Evolutionary conservation across 495 filamentous ascomycete species (phyloP).

Genomic region (Pyrenopolyporus hunteri): DNA sequence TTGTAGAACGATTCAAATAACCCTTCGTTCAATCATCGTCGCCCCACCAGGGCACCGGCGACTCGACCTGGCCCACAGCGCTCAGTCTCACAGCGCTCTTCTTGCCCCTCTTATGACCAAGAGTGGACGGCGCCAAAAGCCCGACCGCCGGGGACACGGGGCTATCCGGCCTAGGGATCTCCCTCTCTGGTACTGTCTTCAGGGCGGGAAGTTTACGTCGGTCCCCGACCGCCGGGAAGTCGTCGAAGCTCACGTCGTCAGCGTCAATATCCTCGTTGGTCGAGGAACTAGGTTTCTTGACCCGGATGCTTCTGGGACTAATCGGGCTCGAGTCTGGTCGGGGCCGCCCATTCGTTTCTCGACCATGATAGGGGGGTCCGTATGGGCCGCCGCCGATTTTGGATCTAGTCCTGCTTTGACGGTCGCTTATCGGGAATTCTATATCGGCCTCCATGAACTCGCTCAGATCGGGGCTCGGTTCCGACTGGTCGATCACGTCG

Average conservation of each 20-base stretch:
- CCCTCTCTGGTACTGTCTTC: slow-evolving; percentile 21
- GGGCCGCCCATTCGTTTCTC: slow-evolving; percentile 4
- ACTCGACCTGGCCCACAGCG: slow-evolving; percentile 49
- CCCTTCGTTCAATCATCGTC: slow-evolving; percentile 42
- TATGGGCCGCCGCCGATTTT: slow-evolving; percentile 14
- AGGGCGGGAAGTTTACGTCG: not conserved
- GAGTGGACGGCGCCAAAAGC: slow-evolving; percentile 27
- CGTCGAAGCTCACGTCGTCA: slow-evolving; percentile 20
- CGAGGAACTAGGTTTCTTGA: slow-evolving; percentile 1
- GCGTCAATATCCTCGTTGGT: slow-evolving; percentile 12
- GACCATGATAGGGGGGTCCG: slow-evolving; percentile 1
- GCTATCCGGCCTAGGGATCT: slow-evolving; percentile 40
- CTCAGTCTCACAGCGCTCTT: slow-evolving; percentile 55
- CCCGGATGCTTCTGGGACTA: slow-evolving; percentile 6
- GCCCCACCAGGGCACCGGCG: slow-evolving; percentile 52
- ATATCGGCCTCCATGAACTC: slow-evolving; percentile 47
- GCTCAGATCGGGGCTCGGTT: slow-evolving; percentile 48
- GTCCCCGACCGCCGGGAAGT: slow-evolving; percentile 14
- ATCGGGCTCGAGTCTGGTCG: slow-evolving; percentile 37
- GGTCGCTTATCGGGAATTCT: slow-evolving; percentile 32
- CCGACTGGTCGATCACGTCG: slow-evolving; percentile 40
- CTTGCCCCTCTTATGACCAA: slow-evolving; percentile 44
- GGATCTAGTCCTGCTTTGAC: slow-evolving; percentile 28
- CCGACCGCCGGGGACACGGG: slow-evolving; percentile 44
- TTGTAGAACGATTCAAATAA: not conserved